A percentile compares a stretch with the other conserved stretches of the same genome.
phyloP scores from a whole-genome alignment of 805 yeast genomes.

The Yarrowia keelungensis region DNA sequence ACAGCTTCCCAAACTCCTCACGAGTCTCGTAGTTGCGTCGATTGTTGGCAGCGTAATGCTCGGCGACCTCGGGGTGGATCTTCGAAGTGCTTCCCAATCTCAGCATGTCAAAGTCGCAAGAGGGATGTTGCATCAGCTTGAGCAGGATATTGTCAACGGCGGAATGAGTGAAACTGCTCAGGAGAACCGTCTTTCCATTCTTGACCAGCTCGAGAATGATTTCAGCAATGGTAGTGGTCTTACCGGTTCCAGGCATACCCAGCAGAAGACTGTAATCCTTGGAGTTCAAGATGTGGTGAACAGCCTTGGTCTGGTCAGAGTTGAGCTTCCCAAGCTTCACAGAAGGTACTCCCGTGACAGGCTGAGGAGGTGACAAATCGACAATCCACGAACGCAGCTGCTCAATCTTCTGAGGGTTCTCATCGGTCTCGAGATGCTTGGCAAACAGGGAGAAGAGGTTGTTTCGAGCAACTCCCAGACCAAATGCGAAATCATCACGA shows the following conservation, averaged over 20 bases:
- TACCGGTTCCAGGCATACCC: conserved; percentile 99
- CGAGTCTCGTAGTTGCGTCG: conserved; percentile 52
- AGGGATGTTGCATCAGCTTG: conserved; percentile 62
- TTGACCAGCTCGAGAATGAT: conserved; percentile 67
- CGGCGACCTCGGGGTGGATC: conserved; percentile 67
- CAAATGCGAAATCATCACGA: conserved; percentile 76
- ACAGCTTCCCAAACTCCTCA: conserved; percentile 57
- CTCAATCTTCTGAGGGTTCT: conserved; percentile 54
- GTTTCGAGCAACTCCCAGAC: conserved; percentile 76
- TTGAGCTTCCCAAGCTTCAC: conserved; percentile 56
- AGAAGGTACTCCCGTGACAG: conserved; percentile 41
- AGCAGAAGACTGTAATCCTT: conserved; percentile 79
- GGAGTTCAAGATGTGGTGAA: conserved; percentile 67
- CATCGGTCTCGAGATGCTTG: conserved; percentile 44
- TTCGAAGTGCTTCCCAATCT: conserved; percentile 68
- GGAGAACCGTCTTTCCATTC: conserved; percentile 68
- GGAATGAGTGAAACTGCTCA: conserved; percentile 91
- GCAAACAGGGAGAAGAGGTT: conserved; percentile 73
- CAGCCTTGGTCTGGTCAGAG: conserved; percentile 72
- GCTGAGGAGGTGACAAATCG: conserved; percentile 60
- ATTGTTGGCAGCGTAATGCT: conserved; percentile 53
- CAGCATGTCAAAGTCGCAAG: conserved; percentile 55
- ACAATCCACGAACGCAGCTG: conserved; percentile 57
- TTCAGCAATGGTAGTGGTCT: conserved; percentile 86
- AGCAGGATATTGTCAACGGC: conserved; percentile 93